Evolutionary conservation across 495 filamentous ascomycete genomes (phyloP).

Genomic region (Lasiosphaeria hispida): DNA sequence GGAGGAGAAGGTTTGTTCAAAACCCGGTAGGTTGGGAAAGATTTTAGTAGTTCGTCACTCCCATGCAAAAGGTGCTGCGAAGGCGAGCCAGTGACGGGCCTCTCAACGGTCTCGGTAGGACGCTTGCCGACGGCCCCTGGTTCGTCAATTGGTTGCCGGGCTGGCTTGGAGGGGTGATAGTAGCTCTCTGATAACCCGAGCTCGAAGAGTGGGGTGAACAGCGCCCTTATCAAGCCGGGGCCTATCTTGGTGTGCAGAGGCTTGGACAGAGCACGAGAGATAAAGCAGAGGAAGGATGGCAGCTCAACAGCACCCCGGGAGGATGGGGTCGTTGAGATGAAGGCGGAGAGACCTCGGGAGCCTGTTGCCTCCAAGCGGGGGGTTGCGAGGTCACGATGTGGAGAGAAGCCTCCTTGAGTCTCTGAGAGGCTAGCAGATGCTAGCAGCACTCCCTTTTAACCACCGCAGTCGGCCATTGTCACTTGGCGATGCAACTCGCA

Average conservation of each 20-base stretch:
- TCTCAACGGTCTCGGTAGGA: background rate
- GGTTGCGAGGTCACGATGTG: background rate
- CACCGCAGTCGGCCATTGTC: background rate
- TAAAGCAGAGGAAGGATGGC: background rate
- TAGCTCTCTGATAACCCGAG: conserved; percentile 6
- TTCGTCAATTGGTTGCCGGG: conserved; percentile 18
- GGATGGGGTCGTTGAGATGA: background rate
- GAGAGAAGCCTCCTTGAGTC: background rate
- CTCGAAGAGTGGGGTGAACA: background rate
- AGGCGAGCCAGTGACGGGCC: background rate
- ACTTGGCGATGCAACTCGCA: background rate
- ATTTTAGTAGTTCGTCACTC: background rate
- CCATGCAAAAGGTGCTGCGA: no score
- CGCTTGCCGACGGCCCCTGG: conserved; percentile 5
- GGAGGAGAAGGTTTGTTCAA: background rate
- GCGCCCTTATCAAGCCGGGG: background rate
- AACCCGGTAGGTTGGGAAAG: background rate
- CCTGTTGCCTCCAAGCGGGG: conserved; percentile 7
- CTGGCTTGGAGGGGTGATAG: conserved; percentile 3
- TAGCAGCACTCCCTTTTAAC: conserved; percentile 3
- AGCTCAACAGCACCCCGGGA: background rate
- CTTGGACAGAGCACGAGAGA: no score
- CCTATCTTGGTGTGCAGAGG: no score
- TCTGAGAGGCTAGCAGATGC: background rate
- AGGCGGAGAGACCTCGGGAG: background rate